phyloP scores from a whole-genome alignment of 1,139 yeast species.

The Nadsonia starkeyi-henricii region DNA sequence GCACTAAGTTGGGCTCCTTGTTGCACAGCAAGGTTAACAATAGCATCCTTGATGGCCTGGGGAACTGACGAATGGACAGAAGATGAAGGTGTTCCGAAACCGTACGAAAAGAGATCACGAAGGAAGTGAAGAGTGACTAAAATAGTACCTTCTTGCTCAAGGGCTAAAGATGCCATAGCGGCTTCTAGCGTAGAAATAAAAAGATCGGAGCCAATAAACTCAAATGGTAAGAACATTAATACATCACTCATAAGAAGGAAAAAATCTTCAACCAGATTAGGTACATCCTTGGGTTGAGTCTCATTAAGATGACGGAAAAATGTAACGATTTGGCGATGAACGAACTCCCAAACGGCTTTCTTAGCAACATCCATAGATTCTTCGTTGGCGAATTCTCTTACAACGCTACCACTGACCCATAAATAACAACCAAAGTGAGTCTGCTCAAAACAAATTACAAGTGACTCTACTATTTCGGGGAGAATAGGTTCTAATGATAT shows the following conservation, averaged over 20 bases:
- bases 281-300: conserved; percentile 30
- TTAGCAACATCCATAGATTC: conserved; percentile 28
- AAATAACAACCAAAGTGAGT: conserved; percentile 71
- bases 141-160: conserved; percentile 62
- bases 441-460: conserved; percentile 51
- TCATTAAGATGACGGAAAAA: conserved; percentile 27
- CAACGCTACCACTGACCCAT: conserved; percentile 79
- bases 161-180: conserved; percentile 40
- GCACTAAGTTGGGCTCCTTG: conserved; percentile 47
- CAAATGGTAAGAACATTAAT: conserved; percentile 61
- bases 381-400: conserved; percentile 66
- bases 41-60: conserved; percentile 34
- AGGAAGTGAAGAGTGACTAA: conserved; percentile 58
- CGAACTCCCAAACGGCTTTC: conserved; percentile 38
- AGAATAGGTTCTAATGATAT: conserved; percentile 51
- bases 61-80: conserved; percentile 48
- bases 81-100: conserved; percentile 65
- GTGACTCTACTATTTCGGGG: conserved; percentile 46
- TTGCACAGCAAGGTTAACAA: conserved; percentile 30
- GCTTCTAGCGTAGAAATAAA: conserved; percentile 47
- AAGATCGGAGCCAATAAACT: conserved; percentile 43
- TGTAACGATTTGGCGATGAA: conserved; percentile 31
- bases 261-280: conserved; percentile 79
- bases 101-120: conserved; percentile 75
- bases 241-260: conserved; percentile 74